A percentile compares a stretch with the other conserved stretches of the same genome.
These are phyloP conservation scores for Yarrowia sp. DNA, from an alignment of 805 yeast genomes.

Conservation along the genomic window DNA sequence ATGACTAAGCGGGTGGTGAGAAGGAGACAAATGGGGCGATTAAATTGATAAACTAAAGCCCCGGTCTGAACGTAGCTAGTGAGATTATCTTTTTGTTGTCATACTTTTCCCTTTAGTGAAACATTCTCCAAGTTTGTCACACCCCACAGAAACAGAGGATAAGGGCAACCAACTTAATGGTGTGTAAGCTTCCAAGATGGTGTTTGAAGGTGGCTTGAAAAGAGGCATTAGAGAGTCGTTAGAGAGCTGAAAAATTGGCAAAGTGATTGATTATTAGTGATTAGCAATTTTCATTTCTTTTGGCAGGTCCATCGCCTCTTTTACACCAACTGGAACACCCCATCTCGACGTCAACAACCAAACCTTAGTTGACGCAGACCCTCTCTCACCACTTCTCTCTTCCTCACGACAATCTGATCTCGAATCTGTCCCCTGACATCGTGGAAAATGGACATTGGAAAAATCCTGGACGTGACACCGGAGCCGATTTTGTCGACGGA, in stretches of 20 bases:
- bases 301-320: not conserved
- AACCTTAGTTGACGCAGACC: constrained; percentile 4
- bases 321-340: not conserved
- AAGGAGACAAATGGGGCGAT: too few species aligned
- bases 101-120: too few species aligned
- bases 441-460: constrained; percentile 68
- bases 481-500: constrained; percentile 69
- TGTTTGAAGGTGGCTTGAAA: not conserved
- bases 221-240: not conserved
- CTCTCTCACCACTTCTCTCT: constrained; percentile 41
- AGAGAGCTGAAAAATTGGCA: not conserved
- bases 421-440: not conserved
- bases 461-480: constrained; percentile 81
- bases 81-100: too few species aligned
- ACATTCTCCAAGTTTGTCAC: not conserved
- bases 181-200: not conserved
- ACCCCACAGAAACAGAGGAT: constrained; percentile 8
- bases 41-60: too few species aligned
- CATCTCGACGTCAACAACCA: not conserved
- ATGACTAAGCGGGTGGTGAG: not conserved
- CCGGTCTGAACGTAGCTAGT: too few species aligned
- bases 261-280: too few species aligned
- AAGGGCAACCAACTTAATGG: constrained; percentile 24
- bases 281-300: too few species aligned
- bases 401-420: constrained; percentile 1